Percentiles rank a stretch among this genome's conserved stretches.
Conservation (phyloP, 2,329 filamentous ascomycete species). For the Stagonosporopsis chrysanthemi region DNA sequence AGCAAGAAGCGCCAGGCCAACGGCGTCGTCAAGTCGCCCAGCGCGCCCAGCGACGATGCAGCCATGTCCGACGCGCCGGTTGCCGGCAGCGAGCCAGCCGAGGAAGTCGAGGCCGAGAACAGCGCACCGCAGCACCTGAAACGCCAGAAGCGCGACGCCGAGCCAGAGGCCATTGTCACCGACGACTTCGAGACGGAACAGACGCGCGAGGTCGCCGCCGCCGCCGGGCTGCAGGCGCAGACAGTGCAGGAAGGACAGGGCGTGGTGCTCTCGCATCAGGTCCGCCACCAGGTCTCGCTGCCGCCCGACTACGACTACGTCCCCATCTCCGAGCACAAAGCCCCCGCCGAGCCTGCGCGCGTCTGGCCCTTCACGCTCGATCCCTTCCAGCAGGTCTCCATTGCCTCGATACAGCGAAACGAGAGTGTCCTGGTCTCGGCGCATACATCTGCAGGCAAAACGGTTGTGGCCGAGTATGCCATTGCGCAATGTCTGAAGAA, state of each 20-base stretch:
- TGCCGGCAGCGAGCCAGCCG: constrained; percentile 21
- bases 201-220: constrained; percentile 85
- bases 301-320: constrained; percentile 94
- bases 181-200: constrained; percentile 96
- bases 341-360: constrained; percentile 85
- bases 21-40: constrained; percentile 77
- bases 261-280: constrained; percentile 92
- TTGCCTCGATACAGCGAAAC: constrained; percentile 92
- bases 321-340: constrained; percentile 91
- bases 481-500: constrained; percentile 97
- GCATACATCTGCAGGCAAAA: constrained; percentile 97
- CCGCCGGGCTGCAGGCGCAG: constrained; percentile 70
- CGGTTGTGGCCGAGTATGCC: constrained; percentile 96
- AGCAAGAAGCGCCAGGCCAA: constrained; percentile 89
- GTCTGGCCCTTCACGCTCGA: constrained; percentile 90
- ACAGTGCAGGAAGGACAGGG: constrained; percentile 70
- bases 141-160: constrained; percentile 69
- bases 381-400: constrained; percentile 94
- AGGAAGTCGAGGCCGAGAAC: constrained; percentile 44
- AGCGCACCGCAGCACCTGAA: constrained; percentile 59
- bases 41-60: constrained; percentile 52
- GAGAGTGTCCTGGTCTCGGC: constrained; percentile 97
- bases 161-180: constrained; percentile 81
- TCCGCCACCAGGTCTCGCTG: constrained; percentile 95
- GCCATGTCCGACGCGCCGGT: constrained; percentile 54